Evolutionary conservation across 2,329 filamentous ascomycete genomes (phyloP).

Genomic region (Cladosporium austrohemisphaericum): DNA sequence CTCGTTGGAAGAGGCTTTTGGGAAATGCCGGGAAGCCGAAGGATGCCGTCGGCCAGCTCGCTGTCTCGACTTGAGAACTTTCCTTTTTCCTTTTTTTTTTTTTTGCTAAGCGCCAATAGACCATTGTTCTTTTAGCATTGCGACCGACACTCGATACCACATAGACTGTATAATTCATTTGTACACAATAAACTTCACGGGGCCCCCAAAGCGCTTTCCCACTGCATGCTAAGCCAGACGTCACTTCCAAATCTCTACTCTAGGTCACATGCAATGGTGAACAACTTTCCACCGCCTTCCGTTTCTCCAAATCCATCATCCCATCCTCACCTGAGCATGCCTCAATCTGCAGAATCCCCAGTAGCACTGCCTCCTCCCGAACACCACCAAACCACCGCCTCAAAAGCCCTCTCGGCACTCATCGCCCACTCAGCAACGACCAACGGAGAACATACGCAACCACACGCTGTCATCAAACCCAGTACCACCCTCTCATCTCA

Average conservation of each 20-base stretch:
- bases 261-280: too few species aligned
- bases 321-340: too few species aligned
- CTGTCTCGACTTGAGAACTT: background rate
- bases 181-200: too few species aligned
- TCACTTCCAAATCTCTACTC: too few species aligned
- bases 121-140: background rate
- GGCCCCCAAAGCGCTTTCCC: too few species aligned
- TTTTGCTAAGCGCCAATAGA: background rate
- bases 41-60: background rate
- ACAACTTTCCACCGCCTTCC: too few species aligned
- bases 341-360: too few species aligned
- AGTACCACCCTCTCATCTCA: slow-evolving; percentile 22
- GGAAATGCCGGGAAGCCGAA: background rate
- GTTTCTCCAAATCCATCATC: too few species aligned
- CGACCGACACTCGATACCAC: too few species aligned
- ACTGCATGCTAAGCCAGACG: too few species aligned
- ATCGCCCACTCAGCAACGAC: background rate
- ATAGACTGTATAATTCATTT: too few species aligned
- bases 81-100: background rate
- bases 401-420: background rate
- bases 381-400: background rate
- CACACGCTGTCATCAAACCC: background rate
- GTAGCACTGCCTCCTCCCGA: too few species aligned
- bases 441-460: background rate
- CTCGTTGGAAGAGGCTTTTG: background rate